Evolutionary conservation across 495 filamentous ascomycete species (phyloP).

Genomic region (Penicillium paxilli): DNA sequence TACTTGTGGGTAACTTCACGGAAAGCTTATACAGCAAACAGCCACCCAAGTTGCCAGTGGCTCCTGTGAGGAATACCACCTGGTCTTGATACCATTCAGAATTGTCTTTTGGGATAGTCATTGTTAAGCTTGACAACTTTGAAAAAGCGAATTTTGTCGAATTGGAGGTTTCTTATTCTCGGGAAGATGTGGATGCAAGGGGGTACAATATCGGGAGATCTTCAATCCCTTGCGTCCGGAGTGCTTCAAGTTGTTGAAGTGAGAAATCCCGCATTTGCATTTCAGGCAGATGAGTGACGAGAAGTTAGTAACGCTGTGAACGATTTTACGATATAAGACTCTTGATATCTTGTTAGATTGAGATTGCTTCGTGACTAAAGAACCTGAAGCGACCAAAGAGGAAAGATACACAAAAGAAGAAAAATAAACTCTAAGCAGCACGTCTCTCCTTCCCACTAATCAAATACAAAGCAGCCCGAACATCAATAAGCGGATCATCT

Average conservation of each 20-base stretch:
- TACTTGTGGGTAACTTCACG: conserved; percentile 15
- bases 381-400: too few relatives aligned
- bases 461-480: neutral
- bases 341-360: too few relatives aligned
- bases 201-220: neutral
- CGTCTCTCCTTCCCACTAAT: neutral
- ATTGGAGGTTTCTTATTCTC: neutral
- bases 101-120: neutral
- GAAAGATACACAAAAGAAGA: neutral
- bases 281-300: too few relatives aligned
- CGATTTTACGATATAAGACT: too few relatives aligned
- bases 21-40: conserved; percentile 27
- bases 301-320: too few relatives aligned
- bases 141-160: neutral
- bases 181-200: neutral
- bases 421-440: neutral
- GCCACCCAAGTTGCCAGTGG: conserved; percentile 19
- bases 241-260: too few relatives aligned
- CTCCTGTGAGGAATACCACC: conserved; percentile 24
- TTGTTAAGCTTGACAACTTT: neutral
- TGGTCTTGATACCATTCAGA: conserved; percentile 14
- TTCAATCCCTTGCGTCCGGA: neutral
- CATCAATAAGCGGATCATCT: conserved; percentile 1
- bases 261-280: too few relatives aligned
- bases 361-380: too few relatives aligned